Percentiles rank a stretch among this genome's conserved stretches.
phyloP scores from a whole-genome alignment of 257 asterid genomes.

The Echium plantagineum region DNA sequence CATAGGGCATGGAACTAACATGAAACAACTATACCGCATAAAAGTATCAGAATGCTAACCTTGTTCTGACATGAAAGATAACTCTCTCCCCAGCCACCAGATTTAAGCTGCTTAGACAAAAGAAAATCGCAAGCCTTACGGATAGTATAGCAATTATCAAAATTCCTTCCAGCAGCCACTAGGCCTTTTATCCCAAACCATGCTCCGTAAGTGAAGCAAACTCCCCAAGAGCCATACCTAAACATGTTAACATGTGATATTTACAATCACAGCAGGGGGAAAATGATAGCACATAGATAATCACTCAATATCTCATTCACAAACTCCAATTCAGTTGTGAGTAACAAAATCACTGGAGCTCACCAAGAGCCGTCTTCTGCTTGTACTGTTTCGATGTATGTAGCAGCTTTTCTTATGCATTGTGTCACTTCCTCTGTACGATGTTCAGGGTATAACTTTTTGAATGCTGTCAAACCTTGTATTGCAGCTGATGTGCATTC shows the following conservation, averaged over 20 bases:
- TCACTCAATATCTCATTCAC: constrained; percentile 8
- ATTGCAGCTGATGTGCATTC: constrained; percentile 97
- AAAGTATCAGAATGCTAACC: constrained; percentile 26
- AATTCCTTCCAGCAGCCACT: constrained; percentile 72
- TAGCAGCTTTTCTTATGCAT: constrained; percentile 55
- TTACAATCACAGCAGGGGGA: not conserved
- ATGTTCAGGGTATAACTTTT: constrained; percentile 73
- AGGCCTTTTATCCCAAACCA: constrained; percentile 93
- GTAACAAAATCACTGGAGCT: constrained; percentile 18
- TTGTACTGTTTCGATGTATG: constrained; percentile 67
- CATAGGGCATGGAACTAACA: too few species aligned
- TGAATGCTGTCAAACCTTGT: constrained; percentile 71
- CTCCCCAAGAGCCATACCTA: constrained; percentile 99
- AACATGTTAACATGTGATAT: not conserved
- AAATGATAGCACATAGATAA: constrained; percentile 8
- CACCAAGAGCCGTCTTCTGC: constrained; percentile 91
- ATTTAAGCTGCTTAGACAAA: constrained; percentile 78
- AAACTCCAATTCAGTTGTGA: constrained; percentile 8
- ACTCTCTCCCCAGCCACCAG: constrained; percentile 99
- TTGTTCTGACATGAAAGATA: constrained; percentile 87
- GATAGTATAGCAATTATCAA: constrained; percentile 42
- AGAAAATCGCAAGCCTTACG: constrained; percentile 85
- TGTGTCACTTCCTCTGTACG: constrained; percentile 60
- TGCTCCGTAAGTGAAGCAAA: constrained; percentile 85
- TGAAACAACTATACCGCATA: too few species aligned